phyloP scores from a whole-genome alignment of 495 filamentous ascomycete species.

The Aspergillus cristatus region DNA sequence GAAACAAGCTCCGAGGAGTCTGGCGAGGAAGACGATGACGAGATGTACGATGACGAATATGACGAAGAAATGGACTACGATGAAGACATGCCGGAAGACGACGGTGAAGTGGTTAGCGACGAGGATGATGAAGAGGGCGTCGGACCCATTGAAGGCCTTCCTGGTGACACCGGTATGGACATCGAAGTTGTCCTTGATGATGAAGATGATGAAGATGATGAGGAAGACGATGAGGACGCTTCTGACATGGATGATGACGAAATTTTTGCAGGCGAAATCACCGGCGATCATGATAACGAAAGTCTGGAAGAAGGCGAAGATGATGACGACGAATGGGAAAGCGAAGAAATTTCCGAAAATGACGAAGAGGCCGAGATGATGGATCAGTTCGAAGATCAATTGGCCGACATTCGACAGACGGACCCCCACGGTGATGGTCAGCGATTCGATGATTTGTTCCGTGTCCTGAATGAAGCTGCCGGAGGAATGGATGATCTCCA shows the following conservation, averaged over 20 bases:
- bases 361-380: constrained; percentile 49
- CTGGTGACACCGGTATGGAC: constrained; percentile 65
- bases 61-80: constrained; percentile 88
- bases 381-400: constrained; percentile 38
- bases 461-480: constrained; percentile 33
- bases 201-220: constrained; percentile 50
- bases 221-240: constrained; percentile 58
- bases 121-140: constrained; percentile 75
- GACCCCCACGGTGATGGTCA: constrained; percentile 54
- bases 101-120: constrained; percentile 81
- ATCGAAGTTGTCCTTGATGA: constrained; percentile 82
- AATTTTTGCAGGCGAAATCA: constrained; percentile 46
- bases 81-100: constrained; percentile 63
- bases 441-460: constrained; percentile 33
- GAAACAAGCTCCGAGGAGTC: constrained; percentile 57
- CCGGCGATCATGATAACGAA: constrained; percentile 56
- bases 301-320: constrained; percentile 45
- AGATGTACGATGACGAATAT: constrained; percentile 79
- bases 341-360: constrained; percentile 45
- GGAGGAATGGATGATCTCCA: constrained; percentile 30
- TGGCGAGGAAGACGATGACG: constrained; percentile 66
- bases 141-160: constrained; percentile 76
- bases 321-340: constrained; percentile 54
- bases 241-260: constrained; percentile 46
- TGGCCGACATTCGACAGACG: constrained; percentile 59